These are phyloP conservation scores for Saccharomycopsis vini DNA, from an alignment of 805 yeast genomes.

Conservation along the genomic window DNA sequence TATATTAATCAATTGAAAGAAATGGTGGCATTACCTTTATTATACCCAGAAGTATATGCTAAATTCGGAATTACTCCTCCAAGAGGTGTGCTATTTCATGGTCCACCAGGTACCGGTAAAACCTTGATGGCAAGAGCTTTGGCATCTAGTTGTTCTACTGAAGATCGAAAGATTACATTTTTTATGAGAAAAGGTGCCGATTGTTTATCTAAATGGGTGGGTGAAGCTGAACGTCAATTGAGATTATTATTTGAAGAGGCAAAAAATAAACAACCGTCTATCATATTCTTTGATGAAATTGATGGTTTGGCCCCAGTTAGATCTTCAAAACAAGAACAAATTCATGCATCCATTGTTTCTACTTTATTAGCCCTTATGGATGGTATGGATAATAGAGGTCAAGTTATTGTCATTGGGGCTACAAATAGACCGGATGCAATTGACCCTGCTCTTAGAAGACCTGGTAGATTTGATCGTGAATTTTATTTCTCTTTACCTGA, in stretches of 20 bases:
- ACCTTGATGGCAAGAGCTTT: slow-evolving; percentile 96
- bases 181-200: slow-evolving; percentile 99
- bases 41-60: slow-evolving; percentile 90
- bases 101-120: slow-evolving; percentile 99
- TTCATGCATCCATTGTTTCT: slow-evolving; percentile 94
- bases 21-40: slow-evolving; percentile 88
- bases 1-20: slow-evolving; percentile 90
- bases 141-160: slow-evolving; percentile 88
- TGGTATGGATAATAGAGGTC: slow-evolving; percentile 98
- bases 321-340: slow-evolving; percentile 95
- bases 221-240: slow-evolving; percentile 95
- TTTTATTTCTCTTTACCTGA: slow-evolving; percentile 94
- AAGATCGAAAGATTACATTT: slow-evolving; percentile 80
- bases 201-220: slow-evolving; percentile 95
- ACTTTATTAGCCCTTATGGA: slow-evolving; percentile 94
- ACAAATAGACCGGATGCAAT: slow-evolving; percentile 96
- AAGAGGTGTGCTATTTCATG: slow-evolving; percentile 93
- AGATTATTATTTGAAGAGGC: slow-evolving; percentile 92
- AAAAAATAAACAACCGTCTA: slow-evolving; percentile 88
- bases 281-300: slow-evolving; percentile 94
- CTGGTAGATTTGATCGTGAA: slow-evolving; percentile 95
- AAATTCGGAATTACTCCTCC: slow-evolving; percentile 92
- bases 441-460: slow-evolving; percentile 96
- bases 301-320: slow-evolving; percentile 98
- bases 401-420: slow-evolving; percentile 96